These are phyloP conservation scores for Brettanomyces nanus DNA, from an alignment of 805 yeast genomes.

Conservation along the genomic window DNA sequence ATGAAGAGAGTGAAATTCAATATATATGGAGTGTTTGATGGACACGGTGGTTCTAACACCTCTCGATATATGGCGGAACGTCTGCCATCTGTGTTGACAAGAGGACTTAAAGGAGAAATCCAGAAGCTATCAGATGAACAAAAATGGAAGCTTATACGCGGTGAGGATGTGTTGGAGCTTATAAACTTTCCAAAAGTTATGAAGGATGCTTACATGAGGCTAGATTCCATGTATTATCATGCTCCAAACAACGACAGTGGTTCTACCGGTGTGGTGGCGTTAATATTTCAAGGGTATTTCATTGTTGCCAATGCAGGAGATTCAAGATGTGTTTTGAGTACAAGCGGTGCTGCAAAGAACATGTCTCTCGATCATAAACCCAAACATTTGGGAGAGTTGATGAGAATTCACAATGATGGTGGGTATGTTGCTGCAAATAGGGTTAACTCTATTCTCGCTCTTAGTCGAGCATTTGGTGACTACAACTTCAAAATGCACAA, in stretches of 20 bases:
- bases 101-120: slow-evolving; percentile 11
- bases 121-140: slow-evolving; percentile 12
- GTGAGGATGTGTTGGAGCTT: slow-evolving; percentile 11
- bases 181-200: slow-evolving; percentile 25
- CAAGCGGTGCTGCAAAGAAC: slow-evolving; percentile 46
- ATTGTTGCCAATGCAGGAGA: slow-evolving; percentile 72
- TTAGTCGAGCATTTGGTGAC: slow-evolving; percentile 60
- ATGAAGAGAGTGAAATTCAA: slow-evolving; percentile 16
- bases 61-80: slow-evolving; percentile 44
- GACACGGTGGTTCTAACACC: slow-evolving; percentile 68
- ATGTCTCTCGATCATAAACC: slow-evolving; percentile 64
- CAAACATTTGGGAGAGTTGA: slow-evolving; percentile 47
- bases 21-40: slow-evolving; percentile 71
- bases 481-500: slow-evolving; percentile 41
- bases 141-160: slow-evolving; percentile 8
- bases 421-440: slow-evolving; percentile 54
- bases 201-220: slow-evolving; percentile 35
- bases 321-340: slow-evolving; percentile 55
- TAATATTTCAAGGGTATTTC: slow-evolving; percentile 34
- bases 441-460: slow-evolving; percentile 51
- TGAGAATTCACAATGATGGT: slow-evolving; percentile 50
- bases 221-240: slow-evolving; percentile 37
- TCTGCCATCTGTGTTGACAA: slow-evolving; percentile 23
- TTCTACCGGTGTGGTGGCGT: slow-evolving; percentile 41
- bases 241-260: slow-evolving; percentile 37